Evolutionary conservation across 805 yeast species (phyloP).

Genomic region (Wickerhamiella australiensis): DNA sequence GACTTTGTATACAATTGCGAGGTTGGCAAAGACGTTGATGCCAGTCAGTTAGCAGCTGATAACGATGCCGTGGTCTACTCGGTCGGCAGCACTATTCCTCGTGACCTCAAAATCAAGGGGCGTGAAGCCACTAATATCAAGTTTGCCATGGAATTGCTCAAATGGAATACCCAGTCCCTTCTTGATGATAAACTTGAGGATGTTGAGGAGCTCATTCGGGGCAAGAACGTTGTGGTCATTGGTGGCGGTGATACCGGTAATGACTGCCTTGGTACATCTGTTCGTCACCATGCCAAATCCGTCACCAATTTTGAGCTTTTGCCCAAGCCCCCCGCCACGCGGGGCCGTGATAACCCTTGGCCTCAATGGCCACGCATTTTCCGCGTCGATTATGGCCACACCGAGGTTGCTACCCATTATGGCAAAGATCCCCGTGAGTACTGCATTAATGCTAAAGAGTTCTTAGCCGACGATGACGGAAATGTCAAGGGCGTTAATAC

Average conservation of each 20-base stretch:
- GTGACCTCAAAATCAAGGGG: constrained; percentile 90
- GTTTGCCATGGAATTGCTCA: constrained; percentile 87
- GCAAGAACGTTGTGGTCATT: constrained; percentile 87
- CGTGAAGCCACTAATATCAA: constrained; percentile 81
- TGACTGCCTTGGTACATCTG: constrained; percentile 95
- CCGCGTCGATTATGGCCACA: constrained; percentile 95
- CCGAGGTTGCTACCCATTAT: constrained; percentile 87
- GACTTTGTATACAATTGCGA: constrained; percentile 64
- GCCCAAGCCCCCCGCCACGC: constrained; percentile 77
- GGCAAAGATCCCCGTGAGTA: constrained; percentile 97
- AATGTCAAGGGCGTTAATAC: constrained; percentile 92
- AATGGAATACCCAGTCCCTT: constrained; percentile 79
- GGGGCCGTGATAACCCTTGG: constrained; percentile 97
- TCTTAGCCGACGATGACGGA: constrained; percentile 88
- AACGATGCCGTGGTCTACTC: constrained; percentile 83
- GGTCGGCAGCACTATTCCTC: constrained; percentile 91
- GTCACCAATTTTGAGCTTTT: constrained; percentile 88
- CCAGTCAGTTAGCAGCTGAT: constrained; percentile 49
- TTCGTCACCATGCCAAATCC: constrained; percentile 92
- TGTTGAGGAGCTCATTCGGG: constrained; percentile 57
- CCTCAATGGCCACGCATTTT: constrained; percentile 99
- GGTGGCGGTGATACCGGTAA: constrained; percentile 99
- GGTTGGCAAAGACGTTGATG: constrained; percentile 70
- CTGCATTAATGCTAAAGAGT: constrained; percentile 88
- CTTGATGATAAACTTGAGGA: constrained; percentile 69